Evolutionary conservation across 169 alveolate genomes (phyloP).

Genomic region (Plasmodium gallinaceum): DNA sequence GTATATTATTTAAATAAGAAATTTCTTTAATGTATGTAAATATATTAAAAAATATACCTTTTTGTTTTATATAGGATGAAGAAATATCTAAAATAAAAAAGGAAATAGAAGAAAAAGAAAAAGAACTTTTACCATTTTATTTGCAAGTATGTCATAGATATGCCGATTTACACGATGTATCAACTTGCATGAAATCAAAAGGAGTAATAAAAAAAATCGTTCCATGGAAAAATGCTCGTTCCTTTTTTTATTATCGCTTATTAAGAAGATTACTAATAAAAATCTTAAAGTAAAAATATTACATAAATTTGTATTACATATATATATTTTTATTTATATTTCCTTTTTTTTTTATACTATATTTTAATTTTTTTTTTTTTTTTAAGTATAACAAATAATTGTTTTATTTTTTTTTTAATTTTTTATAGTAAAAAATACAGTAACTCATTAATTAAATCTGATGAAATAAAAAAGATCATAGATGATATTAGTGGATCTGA

Average conservation of each 20-base stretch:
- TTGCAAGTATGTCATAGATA: conserved; percentile 85
- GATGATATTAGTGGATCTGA: conserved; percentile 18
- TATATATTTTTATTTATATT: background rate
- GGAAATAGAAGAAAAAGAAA: conserved; percentile 79
- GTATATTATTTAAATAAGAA: background rate
- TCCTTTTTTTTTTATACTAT: no score
- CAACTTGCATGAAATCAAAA: conserved; percentile 89
- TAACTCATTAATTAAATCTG: conserved; percentile 14
- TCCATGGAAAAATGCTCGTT: conserved; percentile 86
- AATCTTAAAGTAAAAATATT: conserved; percentile 69
- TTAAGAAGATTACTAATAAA: conserved; percentile 81
- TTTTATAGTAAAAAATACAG: conserved; percentile 40
- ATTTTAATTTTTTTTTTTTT: no score
- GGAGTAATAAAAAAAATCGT: conserved; percentile 86
- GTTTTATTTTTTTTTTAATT: background rate
- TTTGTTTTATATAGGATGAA: conserved; percentile 63
- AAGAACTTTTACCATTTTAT: conserved; percentile 81
- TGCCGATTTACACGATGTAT: conserved; percentile 90
- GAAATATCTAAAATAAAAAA: conserved; percentile 66
- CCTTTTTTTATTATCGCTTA: conserved; percentile 84
- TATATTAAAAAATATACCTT: background rate
- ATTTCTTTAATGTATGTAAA: background rate
- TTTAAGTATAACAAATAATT: no score
- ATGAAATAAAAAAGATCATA: conserved; percentile 35
- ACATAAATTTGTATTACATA: background rate